Percentiles rank a stretch among this genome's conserved stretches.
Evolutionary conservation across 805 yeast species (phyloP).

Genomic region (Clavispora asparagi): DNA sequence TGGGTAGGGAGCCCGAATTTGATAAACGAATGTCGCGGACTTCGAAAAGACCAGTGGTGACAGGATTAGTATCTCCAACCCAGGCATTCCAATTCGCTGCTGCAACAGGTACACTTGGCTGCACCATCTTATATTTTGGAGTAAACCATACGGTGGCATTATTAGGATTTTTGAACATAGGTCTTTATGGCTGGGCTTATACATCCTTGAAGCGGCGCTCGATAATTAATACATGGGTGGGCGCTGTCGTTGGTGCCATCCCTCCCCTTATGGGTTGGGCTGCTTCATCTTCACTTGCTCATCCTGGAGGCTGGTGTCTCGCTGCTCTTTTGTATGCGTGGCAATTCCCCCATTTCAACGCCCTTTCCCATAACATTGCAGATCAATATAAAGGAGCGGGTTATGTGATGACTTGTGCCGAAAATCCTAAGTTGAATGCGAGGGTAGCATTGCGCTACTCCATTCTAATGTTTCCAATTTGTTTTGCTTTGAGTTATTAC

Average conservation of each 20-base stretch:
- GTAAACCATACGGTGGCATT: slow-evolving; percentile 82
- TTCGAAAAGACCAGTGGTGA: slow-evolving; percentile 81
- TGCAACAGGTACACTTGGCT: slow-evolving; percentile 65
- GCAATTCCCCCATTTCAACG: slow-evolving; percentile 98
- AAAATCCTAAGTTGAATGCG: slow-evolving; percentile 86
- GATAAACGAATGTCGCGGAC: slow-evolving; percentile 88
- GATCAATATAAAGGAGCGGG: slow-evolving; percentile 90
- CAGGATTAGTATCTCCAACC: slow-evolving; percentile 66
- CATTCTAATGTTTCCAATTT: slow-evolving; percentile 87
- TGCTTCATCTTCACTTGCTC: slow-evolving; percentile 62
- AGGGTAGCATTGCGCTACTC: slow-evolving; percentile 90
- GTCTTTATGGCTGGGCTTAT: slow-evolving; percentile 82
- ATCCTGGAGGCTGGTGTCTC: slow-evolving; percentile 94
- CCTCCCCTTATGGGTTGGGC: slow-evolving; percentile 99
- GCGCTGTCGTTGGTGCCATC: slow-evolving; percentile 97
- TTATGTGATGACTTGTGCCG: slow-evolving; percentile 95
- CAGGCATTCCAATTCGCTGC: slow-evolving; percentile 84
- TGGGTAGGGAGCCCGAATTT: slow-evolving; percentile 92
- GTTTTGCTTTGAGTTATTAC: slow-evolving; percentile 73
- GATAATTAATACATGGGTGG: slow-evolving; percentile 95
- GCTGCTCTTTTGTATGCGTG: slow-evolving; percentile 90
- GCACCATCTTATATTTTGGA: slow-evolving; percentile 62
- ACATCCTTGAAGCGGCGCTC: slow-evolving; percentile 84
- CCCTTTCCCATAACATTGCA: slow-evolving; percentile 81
- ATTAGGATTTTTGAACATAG: slow-evolving; percentile 77